These are phyloP conservation scores for Ophiostoma sp. DNA, from an alignment of 2,329 filamentous ascomycete genomes.

Conservation along the genomic window DNA sequence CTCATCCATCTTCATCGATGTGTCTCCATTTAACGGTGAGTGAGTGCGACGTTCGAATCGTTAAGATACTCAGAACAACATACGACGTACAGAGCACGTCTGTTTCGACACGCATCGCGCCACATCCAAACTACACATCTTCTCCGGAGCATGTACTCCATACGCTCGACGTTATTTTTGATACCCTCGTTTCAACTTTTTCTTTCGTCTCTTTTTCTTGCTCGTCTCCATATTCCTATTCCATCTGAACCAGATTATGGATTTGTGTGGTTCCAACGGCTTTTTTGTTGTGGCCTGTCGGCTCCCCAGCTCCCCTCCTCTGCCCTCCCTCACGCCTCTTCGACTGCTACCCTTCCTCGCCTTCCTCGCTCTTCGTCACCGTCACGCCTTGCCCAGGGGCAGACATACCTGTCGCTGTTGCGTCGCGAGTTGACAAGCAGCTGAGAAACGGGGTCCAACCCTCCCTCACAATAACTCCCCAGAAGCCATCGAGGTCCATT, in stretches of 20 bases:
- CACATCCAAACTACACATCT: neutral
- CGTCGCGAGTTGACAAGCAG: no score
- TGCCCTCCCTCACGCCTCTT: neutral
- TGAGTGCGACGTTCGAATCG: neutral
- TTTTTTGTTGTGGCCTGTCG: neutral
- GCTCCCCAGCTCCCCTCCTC: neutral
- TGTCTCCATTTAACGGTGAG: constrained; percentile 2
- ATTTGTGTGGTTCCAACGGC: constrained; percentile 3
- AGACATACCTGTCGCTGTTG: neutral
- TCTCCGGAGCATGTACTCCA: neutral
- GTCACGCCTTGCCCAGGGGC: neutral
- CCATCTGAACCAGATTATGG: neutral
- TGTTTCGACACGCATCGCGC: neutral
- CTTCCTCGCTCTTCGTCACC: neutral
- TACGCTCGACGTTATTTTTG: neutral
- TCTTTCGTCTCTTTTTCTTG: neutral
- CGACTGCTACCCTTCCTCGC: neutral
- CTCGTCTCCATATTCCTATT: neutral
- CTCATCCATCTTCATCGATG: neutral
- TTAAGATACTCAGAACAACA: neutral
- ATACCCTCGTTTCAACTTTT: neutral
- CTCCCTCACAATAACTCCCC: no score
- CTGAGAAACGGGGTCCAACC: no score
- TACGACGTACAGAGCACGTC: neutral
- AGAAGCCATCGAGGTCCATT: no score